These are phyloP conservation scores for Sporormia fimetaria DNA, from an alignment of 495 filamentous ascomycete genomes.

Conservation along the genomic window DNA sequence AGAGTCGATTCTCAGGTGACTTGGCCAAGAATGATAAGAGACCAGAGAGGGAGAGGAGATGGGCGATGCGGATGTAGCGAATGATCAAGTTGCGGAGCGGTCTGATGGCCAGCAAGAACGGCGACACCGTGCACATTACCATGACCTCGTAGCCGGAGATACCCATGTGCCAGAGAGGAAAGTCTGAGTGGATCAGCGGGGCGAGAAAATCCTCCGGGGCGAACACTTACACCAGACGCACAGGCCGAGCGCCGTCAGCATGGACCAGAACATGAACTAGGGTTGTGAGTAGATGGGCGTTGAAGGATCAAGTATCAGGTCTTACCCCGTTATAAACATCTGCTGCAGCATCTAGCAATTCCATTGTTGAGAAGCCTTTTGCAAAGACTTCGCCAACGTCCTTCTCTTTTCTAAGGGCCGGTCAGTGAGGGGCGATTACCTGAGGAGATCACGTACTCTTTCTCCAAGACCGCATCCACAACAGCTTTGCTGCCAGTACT, in stretches of 20 bases:
- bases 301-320: conserved; percentile 4
- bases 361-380: conserved; percentile 58
- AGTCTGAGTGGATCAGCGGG: conserved; percentile 44
- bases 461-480: conserved; percentile 70
- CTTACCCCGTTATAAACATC: conserved; percentile 88
- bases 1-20: conserved; percentile 65
- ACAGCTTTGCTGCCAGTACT: conserved; percentile 45
- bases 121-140: conserved; percentile 73
- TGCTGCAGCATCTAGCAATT: conserved; percentile 68
- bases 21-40: conserved; percentile 69
- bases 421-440: conserved; percentile 1
- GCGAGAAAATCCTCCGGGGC: conserved; percentile 3
- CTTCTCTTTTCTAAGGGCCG: conserved; percentile 57
- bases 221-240: conserved; percentile 81
- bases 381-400: conserved; percentile 58
- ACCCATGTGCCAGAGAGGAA: conserved; percentile 99
- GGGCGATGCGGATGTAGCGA: conserved; percentile 54
- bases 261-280: conserved; percentile 93
- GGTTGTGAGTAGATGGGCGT: conserved; percentile 10
- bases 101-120: conserved; percentile 64
- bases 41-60: conserved; percentile 66
- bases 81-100: conserved; percentile 55
- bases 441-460: conserved; percentile 54
- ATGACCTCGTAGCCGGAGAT: conserved; percentile 92
- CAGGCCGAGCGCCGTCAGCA: conserved; percentile 76